Base-by-base conservation (phyloP, 192 early-diverging fungal species). In the Blastocladiella britannica region DNA sequence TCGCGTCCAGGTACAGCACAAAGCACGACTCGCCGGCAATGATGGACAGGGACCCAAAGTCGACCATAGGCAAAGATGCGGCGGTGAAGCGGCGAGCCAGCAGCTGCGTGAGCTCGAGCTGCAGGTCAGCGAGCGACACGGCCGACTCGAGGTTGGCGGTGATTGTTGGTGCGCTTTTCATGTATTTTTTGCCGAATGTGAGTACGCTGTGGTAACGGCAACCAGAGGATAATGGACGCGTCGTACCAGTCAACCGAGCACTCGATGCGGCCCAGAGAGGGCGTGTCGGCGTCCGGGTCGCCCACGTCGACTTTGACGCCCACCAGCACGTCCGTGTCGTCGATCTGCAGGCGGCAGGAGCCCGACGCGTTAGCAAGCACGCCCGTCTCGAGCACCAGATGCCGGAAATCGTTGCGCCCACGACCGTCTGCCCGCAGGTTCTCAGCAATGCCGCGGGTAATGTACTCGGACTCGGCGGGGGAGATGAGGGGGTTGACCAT, bases 281-380 rank as follows among this genome's bases (percentile, higher is more conserved):
- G 79, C 25, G 73, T 73, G 58, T 80, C 81, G 51, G 69, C 73
- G 7, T 79, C 64, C 53, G 77, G 70, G 12, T 75, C 69, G 57
- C 75, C 78, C 43, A 96, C 82, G 60, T 92, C 88, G 9, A 87
- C 88, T 65, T 95, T 98, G 60, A 98, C 78, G 20, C 94, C 92
- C 25, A 95, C 91, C 8, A 98, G 73, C 1, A 96, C 81, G 55
- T 92, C 88, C 0, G 91, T 90, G 9, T 87, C 89, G 28, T 80
- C 78, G 60, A 58, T 58, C 66, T 55, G 56, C 68, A 78, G 65
- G 25, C 84, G 78, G 43, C 84, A 79, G 22, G 90, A 86, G 5
- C 94, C 94, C 62, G 78, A 85, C 18, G 91, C 85, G 63, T 98
- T 93, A 22, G 86, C 78, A 25, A 96, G 82, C 55, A 91, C 69